Conservation (phyloP, 495 filamentous ascomycete species). For the Articulospora tetracladia region DNA sequence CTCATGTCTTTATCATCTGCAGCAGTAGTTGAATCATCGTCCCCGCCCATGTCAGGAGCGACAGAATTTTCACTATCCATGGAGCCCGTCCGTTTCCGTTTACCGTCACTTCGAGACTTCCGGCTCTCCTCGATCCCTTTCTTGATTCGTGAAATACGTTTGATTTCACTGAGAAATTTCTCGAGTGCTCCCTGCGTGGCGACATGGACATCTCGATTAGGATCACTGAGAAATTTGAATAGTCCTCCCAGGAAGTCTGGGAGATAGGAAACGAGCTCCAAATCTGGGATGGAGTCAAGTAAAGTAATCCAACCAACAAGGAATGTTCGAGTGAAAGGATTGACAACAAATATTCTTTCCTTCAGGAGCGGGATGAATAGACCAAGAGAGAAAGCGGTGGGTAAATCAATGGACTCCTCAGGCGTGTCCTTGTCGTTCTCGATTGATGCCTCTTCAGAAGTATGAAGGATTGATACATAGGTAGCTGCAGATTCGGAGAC, state of each 20-base stretch:
- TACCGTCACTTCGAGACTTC: conserved; percentile 59
- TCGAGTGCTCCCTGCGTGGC: conserved; percentile 89
- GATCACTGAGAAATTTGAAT: conserved; percentile 87
- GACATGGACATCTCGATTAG: conserved; percentile 88
- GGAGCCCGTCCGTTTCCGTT: conserved; percentile 58
- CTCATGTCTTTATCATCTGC: conserved; percentile 59
- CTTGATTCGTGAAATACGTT: conserved; percentile 86
- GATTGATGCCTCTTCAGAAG: conserved; percentile 39
- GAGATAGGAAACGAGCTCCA: conserved; percentile 90
- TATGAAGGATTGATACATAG: conserved; percentile 83
- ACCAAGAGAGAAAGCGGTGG: conserved; percentile 88
- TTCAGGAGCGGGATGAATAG: conserved; percentile 90
- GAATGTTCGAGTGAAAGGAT: conserved; percentile 92
- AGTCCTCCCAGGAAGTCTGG: conserved; percentile 90
- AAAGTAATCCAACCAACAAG: conserved; percentile 94
- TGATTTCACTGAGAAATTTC: conserved; percentile 90
- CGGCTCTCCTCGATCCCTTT: conserved; percentile 86
- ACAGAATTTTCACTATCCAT: conserved; percentile 58
- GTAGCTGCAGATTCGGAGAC: conserved; percentile 94
- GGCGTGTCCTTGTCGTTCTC: conserved; percentile 46
- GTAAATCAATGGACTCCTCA: conserved; percentile 51
- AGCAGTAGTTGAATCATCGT: conserved; percentile 53
- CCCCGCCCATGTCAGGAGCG: conserved; percentile 24
- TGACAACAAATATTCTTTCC: conserved; percentile 88
- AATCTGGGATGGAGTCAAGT: conserved; percentile 92